Base-by-base conservation (phyloP, 2,329 filamentous ascomycete species). In the Penicillium sp. region DNA sequence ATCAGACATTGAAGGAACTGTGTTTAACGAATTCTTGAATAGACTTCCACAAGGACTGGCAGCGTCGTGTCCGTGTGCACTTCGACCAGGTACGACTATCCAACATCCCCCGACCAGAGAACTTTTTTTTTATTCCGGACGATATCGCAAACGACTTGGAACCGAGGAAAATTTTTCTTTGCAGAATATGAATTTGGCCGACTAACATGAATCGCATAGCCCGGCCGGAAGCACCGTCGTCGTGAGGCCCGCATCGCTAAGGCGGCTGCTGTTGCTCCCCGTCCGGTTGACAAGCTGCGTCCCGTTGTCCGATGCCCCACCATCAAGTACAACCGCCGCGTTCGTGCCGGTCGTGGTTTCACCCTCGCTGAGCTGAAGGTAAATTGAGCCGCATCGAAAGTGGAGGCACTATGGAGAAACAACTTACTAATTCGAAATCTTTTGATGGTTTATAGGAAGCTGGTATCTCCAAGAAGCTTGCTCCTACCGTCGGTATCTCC, bases 11-110 rank as follows among this genome's bases (percentile, higher is more conserved):
- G 63, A 57, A 47, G 31, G 42, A 56, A 55, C 55, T 44, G 44
- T 66, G 57, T 67, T 74, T 64, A 74, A 63, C 43, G 44, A 13
- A 65, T 69, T 52, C 24, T 60, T 61, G 56, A 66, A 63, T 75
- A 94, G 90, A 97, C 80, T 96, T 96, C 90, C 92, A 91, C 84
- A 97, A 96, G 91, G 92, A 99, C 86, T 99, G 94, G 94, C 92
- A 97, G 83, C 90, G 92, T 84, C 90, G 92, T 83, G 94, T 99
- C 78, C 90, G 92, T 83, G 90, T 90, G 82, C 94, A 99, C 87
- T 99, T 99, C 85, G 92, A 99, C 86, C 94, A 97, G 92, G 93
- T 96, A 93, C 80, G 81, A 78, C 78, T 73, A 79, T 76, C 59
- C 60, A 56, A 54, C 38, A 44, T 49, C 35, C 34, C 49, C 50